Base-by-base conservation (phyloP, 2,329 filamentous ascomycete genomes). In the Gaeumannomyces tritici region DNA sequence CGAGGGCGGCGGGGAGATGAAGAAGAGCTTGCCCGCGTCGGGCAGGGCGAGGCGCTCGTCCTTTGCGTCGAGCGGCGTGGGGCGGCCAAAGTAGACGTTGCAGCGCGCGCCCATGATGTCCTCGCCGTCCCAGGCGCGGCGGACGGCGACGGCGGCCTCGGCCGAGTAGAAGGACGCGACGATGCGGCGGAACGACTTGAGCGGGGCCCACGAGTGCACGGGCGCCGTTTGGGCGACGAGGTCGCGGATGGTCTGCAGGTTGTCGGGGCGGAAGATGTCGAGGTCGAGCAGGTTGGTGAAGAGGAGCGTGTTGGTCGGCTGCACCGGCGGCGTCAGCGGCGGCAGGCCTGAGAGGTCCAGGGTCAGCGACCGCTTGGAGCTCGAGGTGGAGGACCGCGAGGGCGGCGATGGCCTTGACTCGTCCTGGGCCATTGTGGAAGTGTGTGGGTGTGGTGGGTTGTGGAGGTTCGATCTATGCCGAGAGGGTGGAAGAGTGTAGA, bases 181-280 rank as follows among this genome's bases (percentile, higher is more conserved):
- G 70, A 95, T 91, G 73, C 90, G 88, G 66, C 88, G 85, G 80
- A 95, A 91, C 8, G 89, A 92, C 73, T 90, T 91, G 65, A 95
- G 83, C 0, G 90, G 90, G 13, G 89, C 85, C 82, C 90, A 95
- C 64, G 88, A 86, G 76, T 91, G 87, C 66, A 93, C 85, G 60
- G 85, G 81, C 3, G 89, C 88, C n/a, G 87, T 85, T 60, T 83
- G 74, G 70, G 83, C 78, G 73, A 95, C 87, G 64, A 91, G 84
- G 62, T 86, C 81, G 71, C 86, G 87, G 69, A 93, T 89, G 64
- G 83, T 85, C 69, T 89, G 83, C 64, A 93, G 81, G 75, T 91
- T 91, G 65, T 88, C 82, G 24, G 89, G 80, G 63, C 84, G 80
- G 80, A 93, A 95, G 77, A 91, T 86, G 70, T 89, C 86, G 64